A percentile compares a stretch with the other conserved stretches of the same genome.
Conservation (phyloP, 192 early-diverging fungal species). For the Linnemannia hyalina region DNA sequence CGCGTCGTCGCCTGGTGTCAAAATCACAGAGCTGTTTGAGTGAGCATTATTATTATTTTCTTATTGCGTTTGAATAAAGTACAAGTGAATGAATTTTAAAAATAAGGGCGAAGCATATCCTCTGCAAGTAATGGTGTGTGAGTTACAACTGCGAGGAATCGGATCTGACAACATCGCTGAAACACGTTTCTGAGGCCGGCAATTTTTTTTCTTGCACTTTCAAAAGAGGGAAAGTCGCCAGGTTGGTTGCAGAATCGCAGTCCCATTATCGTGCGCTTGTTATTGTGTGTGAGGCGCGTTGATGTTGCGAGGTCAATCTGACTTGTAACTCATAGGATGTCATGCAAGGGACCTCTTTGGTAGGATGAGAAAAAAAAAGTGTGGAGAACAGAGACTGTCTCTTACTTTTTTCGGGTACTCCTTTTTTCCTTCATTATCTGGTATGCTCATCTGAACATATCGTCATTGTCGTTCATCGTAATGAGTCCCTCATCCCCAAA, state of each 20-base stretch:
- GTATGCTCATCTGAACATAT: not conserved
- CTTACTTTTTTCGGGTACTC: not conserved
- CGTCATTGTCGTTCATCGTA: not conserved
- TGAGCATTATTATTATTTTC: no score
- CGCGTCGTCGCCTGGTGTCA: slow-evolving; percentile 14
- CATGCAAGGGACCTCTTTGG: slow-evolving; percentile 2
- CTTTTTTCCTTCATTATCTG: not conserved
- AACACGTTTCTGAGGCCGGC: not conserved
- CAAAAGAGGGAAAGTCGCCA: not conserved
- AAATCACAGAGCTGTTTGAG: not conserved
- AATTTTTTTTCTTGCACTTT: not conserved
- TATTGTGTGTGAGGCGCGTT: not conserved
- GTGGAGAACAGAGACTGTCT: not conserved
- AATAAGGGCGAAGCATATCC: not conserved
- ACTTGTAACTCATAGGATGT: not conserved
- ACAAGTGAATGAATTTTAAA: not conserved
- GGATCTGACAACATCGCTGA: not conserved
- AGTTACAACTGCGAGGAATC: not conserved
- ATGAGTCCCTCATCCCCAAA: not conserved
- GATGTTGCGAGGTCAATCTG: not conserved
- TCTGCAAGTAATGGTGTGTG: not conserved
- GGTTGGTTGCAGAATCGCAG: not conserved
- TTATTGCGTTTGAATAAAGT: not conserved
- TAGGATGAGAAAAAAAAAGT: not conserved
- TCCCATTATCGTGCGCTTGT: not conserved